Evolutionary conservation across 257 asterid species (phyloP), one percentile per base, ranked within the genome.

Genomic region (Cinchona pubescens): DNA sequence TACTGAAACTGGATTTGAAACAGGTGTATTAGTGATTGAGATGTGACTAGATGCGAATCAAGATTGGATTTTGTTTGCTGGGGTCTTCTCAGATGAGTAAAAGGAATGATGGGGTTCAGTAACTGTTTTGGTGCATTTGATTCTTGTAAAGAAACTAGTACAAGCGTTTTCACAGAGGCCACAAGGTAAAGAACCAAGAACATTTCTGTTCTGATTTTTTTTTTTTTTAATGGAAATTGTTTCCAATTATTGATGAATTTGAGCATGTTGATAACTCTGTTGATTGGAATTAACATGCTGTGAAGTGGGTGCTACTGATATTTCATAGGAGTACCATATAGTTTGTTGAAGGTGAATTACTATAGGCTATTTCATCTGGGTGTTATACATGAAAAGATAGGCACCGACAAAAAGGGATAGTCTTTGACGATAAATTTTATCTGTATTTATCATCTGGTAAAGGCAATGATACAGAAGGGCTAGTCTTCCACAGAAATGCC

Each of bases 61-160:
- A 83, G 80, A 76, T 75, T 66, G 45, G 69, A 7, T 45, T 76
- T 83, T 82, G 55, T 34, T 73, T 59, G 48, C 56, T 67, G 75
- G 75, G 49, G n/a, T 19, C 68, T 62, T 49, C 55, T 67, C 70
- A 21, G 49, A 72, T 55, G 82, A 74, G 49, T 53, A 8, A 29
- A 34, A 23, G 45, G 5, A 71, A 19, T 58, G 45, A 90, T 90
- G 97, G 90, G 82, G 5, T 64, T 88, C 12, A 79, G 75, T 29
- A n/a, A 42, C 80, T 92, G 97, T 79, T 92, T 86, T 83, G 85
- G 92, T 49, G 87, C 76, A 5, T 87, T 78, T 75, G 84, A 67
- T 81, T 88, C 83, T 38, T 81, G 87, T 77, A 87, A 73, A 73
- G 74, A 81, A 12, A 73, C 80, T 0, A 67, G 77, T 21, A 72